Evolutionary conservation across 495 filamentous ascomycete species (phyloP), one percentile per base, ranked within the genome.

Genomic region (Tuber microsphaerosporum): DNA sequence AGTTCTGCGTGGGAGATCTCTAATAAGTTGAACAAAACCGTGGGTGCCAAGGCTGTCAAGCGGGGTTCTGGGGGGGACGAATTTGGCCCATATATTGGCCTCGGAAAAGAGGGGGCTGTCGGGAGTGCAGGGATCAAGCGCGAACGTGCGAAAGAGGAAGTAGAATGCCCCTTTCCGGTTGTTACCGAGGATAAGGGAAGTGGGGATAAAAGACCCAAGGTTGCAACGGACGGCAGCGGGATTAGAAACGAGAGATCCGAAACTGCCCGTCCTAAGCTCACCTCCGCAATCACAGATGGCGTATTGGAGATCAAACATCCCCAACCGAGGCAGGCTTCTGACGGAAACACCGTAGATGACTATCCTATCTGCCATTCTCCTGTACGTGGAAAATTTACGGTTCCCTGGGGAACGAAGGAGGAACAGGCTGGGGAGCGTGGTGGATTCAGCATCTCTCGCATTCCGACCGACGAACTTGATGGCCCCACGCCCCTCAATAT

Each of bases 321-420:
- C 42, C 77, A 76, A 46, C 44, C 71, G 48, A 71, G 69, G 34
- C 56, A 72, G 31, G 56, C 56, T 65, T 65, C 26, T 8, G 56
- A 65, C 6, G 56, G 17, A 65, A 65, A 31, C 26, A 74, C 77
- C 22, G 26, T 69, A 39, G 79, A 81, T 39, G 76, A 82, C 34
- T 82, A 82, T 75, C 81, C 81, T 44, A 82, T 83, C 77, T 83
- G 81, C 46, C 75, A 76, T 43, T 83, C 81, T 39, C 81, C 81
- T 7, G 72, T 75, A 17, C 75, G 76, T 70, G 80, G 75, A n/a
- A 76, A 71, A 70, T 82, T 83, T 70, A 73, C 76, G 45, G 76
- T 79, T 42, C 76, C 76, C 41, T 73, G 43, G 72, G 71, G 70
- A 73, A 43, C 79, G 26, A 73, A 76, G 17, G 77, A 79, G 34